A percentile compares a stretch with the other conserved stretches of the same genome.
phyloP scores from a whole-genome alignment of 805 yeast genomes.

The Suhomyces canberraensis region DNA sequence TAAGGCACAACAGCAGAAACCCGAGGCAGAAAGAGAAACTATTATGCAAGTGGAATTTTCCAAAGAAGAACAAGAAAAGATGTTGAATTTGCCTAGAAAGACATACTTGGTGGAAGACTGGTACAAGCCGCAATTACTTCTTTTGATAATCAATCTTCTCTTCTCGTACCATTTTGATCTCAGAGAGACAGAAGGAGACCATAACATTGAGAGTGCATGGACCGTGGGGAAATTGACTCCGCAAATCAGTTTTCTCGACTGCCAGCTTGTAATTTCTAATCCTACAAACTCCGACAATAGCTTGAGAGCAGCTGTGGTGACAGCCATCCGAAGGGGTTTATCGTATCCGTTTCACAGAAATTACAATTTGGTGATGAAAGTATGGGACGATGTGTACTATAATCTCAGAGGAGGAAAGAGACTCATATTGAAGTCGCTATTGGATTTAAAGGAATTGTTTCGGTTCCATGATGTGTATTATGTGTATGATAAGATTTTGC shows the following conservation, averaged over 20 bases:
- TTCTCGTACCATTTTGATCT: conserved; percentile 75
- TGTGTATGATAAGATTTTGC: conserved; percentile 72
- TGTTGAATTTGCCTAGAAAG: conserved; percentile 67
- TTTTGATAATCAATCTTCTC: conserved; percentile 61
- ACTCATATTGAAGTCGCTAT: conserved; percentile 54
- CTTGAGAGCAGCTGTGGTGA: conserved; percentile 53
- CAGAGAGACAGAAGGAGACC: conserved; percentile 67
- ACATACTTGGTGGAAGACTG: conserved; percentile 54
- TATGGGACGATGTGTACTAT: conserved; percentile 73
- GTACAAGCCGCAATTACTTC: conserved; percentile 49
- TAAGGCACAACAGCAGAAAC: conserved; percentile 29
- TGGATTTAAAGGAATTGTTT: conserved; percentile 67
- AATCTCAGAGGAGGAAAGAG: conserved; percentile 68
- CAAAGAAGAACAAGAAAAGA: conserved; percentile 58
- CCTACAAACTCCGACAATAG: conserved; percentile 26
- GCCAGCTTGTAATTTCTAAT: conserved; percentile 39
- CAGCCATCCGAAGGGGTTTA: conserved; percentile 70
- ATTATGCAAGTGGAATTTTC: conserved; percentile 52
- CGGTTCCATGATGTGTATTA: conserved; percentile 82
- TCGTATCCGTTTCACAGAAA: conserved; percentile 78
- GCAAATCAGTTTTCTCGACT: conserved; percentile 70
- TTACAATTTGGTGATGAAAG: conserved; percentile 53
- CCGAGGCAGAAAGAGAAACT: conserved; percentile 18
- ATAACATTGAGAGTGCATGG: conserved; percentile 90
- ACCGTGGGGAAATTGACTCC: conserved; percentile 84